Evolutionary conservation across 257 asterid species (phyloP).

Genomic region (Ballota nigra): DNA sequence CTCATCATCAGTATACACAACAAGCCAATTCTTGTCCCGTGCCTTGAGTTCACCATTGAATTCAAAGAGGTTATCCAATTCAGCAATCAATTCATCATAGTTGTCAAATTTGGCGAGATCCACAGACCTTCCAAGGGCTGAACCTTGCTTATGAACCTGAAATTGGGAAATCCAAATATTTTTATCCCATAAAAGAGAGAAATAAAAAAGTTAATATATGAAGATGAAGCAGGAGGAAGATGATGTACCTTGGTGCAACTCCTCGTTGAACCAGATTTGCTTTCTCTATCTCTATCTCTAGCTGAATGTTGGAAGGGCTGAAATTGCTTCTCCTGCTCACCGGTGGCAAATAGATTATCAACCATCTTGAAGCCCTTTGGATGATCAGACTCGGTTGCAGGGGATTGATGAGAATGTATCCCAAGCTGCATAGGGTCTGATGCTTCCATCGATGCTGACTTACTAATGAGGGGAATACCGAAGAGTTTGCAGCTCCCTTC

Average conservation of each 20-base stretch:
- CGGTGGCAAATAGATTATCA: slow-evolving; percentile 45
- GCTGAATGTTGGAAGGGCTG: slow-evolving; percentile 36
- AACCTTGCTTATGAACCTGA: slow-evolving; percentile 96
- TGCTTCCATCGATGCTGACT: slow-evolving; percentile 12
- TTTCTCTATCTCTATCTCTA: slow-evolving; percentile 61
- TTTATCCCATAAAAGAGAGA: neutral
- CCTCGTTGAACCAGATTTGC: slow-evolving; percentile 67
- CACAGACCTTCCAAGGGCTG: slow-evolving; percentile 96
- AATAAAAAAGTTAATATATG: neutral
- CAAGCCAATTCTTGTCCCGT: slow-evolving; percentile 73
- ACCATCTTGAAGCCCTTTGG: slow-evolving; percentile 55
- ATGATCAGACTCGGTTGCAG: slow-evolving; percentile 52
- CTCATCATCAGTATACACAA: slow-evolving; percentile 93
- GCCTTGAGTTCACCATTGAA: slow-evolving; percentile 80
- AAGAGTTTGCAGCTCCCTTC: slow-evolving; percentile 81
- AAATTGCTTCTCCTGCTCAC: slow-evolving; percentile 58
- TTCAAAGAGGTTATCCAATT: slow-evolving; percentile 76
- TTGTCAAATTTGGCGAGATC: slow-evolving; percentile 81
- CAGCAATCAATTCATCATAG: slow-evolving; percentile 69
- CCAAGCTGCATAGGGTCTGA: no score
- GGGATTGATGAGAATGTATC: neutral
- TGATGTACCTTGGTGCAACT: slow-evolving; percentile 92
- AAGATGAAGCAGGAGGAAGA: neutral
- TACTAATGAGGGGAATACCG: slow-evolving; percentile 65
- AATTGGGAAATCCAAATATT: slow-evolving; percentile 1